These are phyloP conservation scores for Candida saitoana DNA, from an alignment of 805 yeast genomes.

Conservation along the genomic window DNA sequence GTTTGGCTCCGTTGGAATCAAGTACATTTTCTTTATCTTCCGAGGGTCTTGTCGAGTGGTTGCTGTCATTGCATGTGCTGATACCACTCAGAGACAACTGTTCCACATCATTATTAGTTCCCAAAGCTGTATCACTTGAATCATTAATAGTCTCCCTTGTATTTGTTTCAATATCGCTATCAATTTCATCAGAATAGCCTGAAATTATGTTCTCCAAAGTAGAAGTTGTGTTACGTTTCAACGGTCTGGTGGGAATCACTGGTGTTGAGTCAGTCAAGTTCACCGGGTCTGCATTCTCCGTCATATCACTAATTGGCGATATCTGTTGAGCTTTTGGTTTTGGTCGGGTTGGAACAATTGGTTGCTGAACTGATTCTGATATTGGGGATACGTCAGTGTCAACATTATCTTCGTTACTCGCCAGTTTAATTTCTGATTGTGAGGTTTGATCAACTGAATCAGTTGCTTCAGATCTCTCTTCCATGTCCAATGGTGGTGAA, in stretches of 20 bases:
- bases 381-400: too few relatives aligned
- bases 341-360: slow-evolving; percentile 1
- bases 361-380: too few relatives aligned
- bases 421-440: too few relatives aligned
- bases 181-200: not conserved
- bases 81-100: too few relatives aligned
- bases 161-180: not conserved
- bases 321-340: not conserved
- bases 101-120: too few relatives aligned
- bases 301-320: not conserved
- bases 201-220: slow-evolving; percentile 4
- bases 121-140: too few relatives aligned
- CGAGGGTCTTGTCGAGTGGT: too few relatives aligned
- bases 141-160: too few relatives aligned
- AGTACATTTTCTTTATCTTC: not conserved
- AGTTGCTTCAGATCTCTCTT: not conserved
- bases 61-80: too few relatives aligned
- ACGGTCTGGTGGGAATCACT: not conserved
- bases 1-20: not conserved
- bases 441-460: too few relatives aligned
- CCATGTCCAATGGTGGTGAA: not conserved
- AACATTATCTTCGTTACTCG: too few relatives aligned
- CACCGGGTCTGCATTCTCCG: not conserved
- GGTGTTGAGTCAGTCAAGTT: not conserved
- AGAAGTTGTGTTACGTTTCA: slow-evolving; percentile 4